phyloP scores from a whole-genome alignment of 768 basidiomycete genomes.

The Lactarius hengduanensis region DNA sequence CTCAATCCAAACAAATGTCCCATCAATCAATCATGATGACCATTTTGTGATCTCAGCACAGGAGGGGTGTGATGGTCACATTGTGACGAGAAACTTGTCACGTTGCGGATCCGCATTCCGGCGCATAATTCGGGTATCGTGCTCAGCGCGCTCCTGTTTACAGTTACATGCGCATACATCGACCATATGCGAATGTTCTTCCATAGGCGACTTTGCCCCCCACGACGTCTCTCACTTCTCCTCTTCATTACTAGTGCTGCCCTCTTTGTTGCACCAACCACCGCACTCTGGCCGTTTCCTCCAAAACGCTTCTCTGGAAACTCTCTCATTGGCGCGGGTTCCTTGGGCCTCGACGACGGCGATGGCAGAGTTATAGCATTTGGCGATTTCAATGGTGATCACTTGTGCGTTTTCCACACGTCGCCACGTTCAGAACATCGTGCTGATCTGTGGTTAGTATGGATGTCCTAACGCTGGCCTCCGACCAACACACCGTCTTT shows the following conservation, averaged over 20 bases:
- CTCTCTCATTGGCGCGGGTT: conserved; percentile 73
- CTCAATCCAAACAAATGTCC: not conserved
- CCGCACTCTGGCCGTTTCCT: conserved; percentile 77
- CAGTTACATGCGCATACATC: not conserved
- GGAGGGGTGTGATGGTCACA: not conserved
- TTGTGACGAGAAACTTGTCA: not conserved
- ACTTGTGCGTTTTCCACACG: conserved; percentile 65
- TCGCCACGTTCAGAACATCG: not conserved
- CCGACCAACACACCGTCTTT: conserved; percentile 74
- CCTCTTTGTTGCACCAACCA: conserved; percentile 10
- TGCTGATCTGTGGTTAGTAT: conserved; percentile 45
- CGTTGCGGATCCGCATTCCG: not conserved
- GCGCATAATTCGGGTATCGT: too few species aligned
- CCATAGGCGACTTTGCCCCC: conserved; percentile 15
- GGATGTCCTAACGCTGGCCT: conserved; percentile 73
- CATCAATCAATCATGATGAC: not conserved
- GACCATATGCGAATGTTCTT: conserved; percentile 12
- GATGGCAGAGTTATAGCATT: conserved; percentile 79
- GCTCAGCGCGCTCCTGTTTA: too few species aligned
- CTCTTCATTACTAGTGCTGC: conserved; percentile 8
- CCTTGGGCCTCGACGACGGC: conserved; percentile 65
- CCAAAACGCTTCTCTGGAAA: conserved; percentile 85
- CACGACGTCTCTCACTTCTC: conserved; percentile 21
- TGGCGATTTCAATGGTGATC: conserved; percentile 95
- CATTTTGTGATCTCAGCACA: not conserved